phyloP scores from a whole-genome alignment of 345 rosid species.

The Linum lewisii region DNA sequence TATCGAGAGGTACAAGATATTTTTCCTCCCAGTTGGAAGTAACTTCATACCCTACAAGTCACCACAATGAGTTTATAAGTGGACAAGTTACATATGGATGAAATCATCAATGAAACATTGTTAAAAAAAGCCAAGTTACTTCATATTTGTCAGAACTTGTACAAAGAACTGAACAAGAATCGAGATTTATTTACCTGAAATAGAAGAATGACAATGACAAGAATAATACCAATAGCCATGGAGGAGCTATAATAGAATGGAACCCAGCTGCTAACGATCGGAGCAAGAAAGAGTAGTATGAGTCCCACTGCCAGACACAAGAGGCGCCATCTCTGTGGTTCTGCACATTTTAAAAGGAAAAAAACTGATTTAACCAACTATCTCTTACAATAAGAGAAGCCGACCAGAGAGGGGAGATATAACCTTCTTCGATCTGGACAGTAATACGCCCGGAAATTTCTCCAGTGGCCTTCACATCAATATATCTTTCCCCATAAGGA shows the following conservation, averaged over 20 bases:
- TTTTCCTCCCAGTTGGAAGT: slow-evolving; percentile 67
- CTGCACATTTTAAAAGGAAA: slow-evolving; percentile 34
- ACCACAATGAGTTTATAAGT: background rate
- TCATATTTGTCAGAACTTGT: background rate
- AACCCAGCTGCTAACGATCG: slow-evolving; percentile 80
- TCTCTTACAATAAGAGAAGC: background rate
- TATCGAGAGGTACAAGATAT: slow-evolving; percentile 46
- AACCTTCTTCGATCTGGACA: slow-evolving; percentile 57
- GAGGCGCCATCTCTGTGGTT: slow-evolving; percentile 74
- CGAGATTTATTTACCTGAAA: slow-evolving; percentile 54
- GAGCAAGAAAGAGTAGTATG: slow-evolving; percentile 52
- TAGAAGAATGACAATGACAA: slow-evolving; percentile 60
- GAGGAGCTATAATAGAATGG: slow-evolving; percentile 90
- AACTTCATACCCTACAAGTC: slow-evolving; percentile 60
- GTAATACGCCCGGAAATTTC: slow-evolving; percentile 38
- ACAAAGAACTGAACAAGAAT: background rate
- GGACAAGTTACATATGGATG: background rate
- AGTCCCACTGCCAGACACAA: slow-evolving; percentile 58
- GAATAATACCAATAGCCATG: slow-evolving; percentile 86
- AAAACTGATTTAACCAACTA: background rate
- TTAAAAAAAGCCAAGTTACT: background rate
- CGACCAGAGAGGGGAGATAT: background rate
- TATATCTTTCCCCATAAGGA: slow-evolving; percentile 57
- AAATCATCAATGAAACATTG: background rate
- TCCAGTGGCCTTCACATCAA: slow-evolving; percentile 59